Conservation (phyloP, 345 rosid species). For the Hibiscus mutabilis region DNA sequence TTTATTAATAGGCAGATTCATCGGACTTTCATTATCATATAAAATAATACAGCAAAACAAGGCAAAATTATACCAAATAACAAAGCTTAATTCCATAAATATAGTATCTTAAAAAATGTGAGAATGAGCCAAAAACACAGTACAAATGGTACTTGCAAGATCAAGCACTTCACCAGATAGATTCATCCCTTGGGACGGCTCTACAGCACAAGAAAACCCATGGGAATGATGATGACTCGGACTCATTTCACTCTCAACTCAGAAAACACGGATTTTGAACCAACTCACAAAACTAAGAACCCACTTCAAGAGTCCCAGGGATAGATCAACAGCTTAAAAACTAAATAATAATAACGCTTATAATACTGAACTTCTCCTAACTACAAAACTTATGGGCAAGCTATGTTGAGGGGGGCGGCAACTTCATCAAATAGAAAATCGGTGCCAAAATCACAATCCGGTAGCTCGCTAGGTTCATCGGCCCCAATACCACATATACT, state of each 20-base stretch:
- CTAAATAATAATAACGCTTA: not conserved
- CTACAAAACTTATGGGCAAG: slow-evolving; percentile 89
- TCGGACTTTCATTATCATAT: not conserved
- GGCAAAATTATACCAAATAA: not conserved
- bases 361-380: slow-evolving; percentile 21
- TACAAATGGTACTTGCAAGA: not conserved
- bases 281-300: slow-evolving; percentile 24
- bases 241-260: slow-evolving; percentile 14
- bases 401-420: slow-evolving; percentile 26
- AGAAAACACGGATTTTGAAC: slow-evolving; percentile 11
- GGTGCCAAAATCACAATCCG: slow-evolving; percentile 49
- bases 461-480: slow-evolving; percentile 50
- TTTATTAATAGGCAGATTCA: not conserved
- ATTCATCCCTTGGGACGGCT: not conserved
- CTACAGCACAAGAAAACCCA: not conserved
- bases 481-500: slow-evolving; percentile 40
- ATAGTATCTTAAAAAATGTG: slow-evolving; percentile 1
- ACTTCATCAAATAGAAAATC: slow-evolving; percentile 6
- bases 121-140: slow-evolving; percentile 6
- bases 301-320: slow-evolving; percentile 5
- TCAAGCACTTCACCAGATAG: not conserved
- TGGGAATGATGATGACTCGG: not conserved
- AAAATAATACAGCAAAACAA: not conserved
- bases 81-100: not conserved
- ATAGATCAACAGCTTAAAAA: not conserved